phyloP scores from a whole-genome alignment of 345 rosid genomes.

The Eucalyptus marginata region DNA sequence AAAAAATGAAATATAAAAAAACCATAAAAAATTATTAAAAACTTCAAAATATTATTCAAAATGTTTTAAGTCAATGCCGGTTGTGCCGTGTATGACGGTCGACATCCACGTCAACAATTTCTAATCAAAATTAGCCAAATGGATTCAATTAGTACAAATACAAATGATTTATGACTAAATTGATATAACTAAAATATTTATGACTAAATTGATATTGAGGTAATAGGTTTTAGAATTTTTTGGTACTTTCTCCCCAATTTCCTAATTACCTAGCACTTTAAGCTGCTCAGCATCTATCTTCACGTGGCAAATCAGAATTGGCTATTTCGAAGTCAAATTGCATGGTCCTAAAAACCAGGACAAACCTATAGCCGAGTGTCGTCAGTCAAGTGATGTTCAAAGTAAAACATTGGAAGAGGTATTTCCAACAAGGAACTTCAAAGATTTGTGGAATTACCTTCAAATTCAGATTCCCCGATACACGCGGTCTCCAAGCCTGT shows the following conservation, averaged over 20 bases:
- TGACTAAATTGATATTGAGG: too few relatives aligned
- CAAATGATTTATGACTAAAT: too few relatives aligned
- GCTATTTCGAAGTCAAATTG: background rate
- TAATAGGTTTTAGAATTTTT: too few relatives aligned
- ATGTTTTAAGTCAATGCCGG: too few relatives aligned
- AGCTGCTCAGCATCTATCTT: background rate
- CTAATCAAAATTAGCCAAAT: rapidly evolving
- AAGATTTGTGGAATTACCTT: background rate
- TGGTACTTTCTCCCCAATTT: too few relatives aligned
- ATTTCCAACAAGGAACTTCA: background rate
- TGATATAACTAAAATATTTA: rapidly evolving
- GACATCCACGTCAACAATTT: rapidly evolving
- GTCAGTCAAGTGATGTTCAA: background rate
- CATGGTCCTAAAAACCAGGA: background rate
- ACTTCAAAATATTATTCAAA: too few relatives aligned
- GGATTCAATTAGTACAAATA: background rate
- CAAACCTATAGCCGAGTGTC: background rate
- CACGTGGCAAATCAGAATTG: background rate
- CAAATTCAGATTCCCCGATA: background rate
- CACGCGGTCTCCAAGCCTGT: background rate
- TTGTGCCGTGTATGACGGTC: rapidly evolving
- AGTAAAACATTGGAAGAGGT: background rate
- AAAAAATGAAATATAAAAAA: too few relatives aligned
- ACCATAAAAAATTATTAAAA: too few relatives aligned
- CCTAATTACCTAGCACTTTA: background rate